Evolutionary conservation across 192 early-diverging fungal genomes (phyloP).

Genomic region (Jimgerdemannia flammicorona): DNA sequence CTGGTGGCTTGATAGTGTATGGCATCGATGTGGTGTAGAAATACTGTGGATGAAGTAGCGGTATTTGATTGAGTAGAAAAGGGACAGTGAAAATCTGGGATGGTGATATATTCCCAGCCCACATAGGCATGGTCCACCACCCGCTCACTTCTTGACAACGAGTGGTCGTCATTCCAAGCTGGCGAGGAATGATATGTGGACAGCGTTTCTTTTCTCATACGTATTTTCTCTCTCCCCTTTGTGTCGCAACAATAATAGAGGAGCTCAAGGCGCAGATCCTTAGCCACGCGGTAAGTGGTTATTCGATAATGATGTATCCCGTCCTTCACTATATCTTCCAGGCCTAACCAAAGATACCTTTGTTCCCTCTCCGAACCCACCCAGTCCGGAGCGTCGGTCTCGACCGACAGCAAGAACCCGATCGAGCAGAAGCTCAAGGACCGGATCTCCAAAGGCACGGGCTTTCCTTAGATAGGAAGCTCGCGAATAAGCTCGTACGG

Average conservation of each 20-base stretch:
- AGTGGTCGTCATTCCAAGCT: too few relatives aligned
- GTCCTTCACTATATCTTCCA: background rate
- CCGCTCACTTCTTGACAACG: too few relatives aligned
- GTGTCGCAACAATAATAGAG: slow-evolving; percentile 9
- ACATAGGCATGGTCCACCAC: too few relatives aligned
- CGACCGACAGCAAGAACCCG: background rate
- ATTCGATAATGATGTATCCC: background rate
- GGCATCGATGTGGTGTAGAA: background rate
- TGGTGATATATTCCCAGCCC: too few relatives aligned
- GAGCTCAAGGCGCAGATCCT: slow-evolving; percentile 44
- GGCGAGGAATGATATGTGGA: too few relatives aligned
- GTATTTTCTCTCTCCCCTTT: background rate
- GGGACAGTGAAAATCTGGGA: too few relatives aligned
- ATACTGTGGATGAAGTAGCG: background rate
- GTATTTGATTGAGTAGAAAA: too few relatives aligned
- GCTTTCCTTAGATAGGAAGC: too few relatives aligned
- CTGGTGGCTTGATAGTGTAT: background rate
- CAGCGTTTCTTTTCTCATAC: too few relatives aligned
- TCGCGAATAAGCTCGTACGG: too few relatives aligned
- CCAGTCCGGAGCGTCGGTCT: background rate
- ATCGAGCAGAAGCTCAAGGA: slow-evolving; percentile 12
- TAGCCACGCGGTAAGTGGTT: slow-evolving; percentile 17
- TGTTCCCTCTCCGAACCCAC: too few relatives aligned
- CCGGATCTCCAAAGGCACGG: background rate
- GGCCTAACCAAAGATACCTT: too few relatives aligned